These are phyloP conservation scores for Lobulomyces angularis DNA, from an alignment of 192 early-diverging fungal genomes.

Conservation along the genomic window DNA sequence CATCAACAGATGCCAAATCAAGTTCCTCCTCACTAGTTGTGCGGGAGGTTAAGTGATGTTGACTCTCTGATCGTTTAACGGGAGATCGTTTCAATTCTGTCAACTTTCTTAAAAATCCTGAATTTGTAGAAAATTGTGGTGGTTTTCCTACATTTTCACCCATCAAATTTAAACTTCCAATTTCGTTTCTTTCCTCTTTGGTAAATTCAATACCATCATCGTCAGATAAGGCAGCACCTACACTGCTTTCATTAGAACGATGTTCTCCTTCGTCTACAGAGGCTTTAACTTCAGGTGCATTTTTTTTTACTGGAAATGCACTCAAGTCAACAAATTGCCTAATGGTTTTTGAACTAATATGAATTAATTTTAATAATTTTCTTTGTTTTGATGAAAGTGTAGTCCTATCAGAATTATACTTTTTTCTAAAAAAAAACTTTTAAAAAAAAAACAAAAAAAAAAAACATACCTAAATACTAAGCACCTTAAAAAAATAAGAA, in stretches of 20 bases:
- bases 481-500: constrained; percentile 41
- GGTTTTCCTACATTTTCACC: constrained; percentile 2
- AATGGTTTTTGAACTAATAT: constrained; percentile 26
- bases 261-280: neutral
- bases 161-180: neutral
- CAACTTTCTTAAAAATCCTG: too few species aligned
- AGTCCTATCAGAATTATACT: too few species aligned
- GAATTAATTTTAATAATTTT: constrained; percentile 29
- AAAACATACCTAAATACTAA: constrained; percentile 33
- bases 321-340: constrained; percentile 22
- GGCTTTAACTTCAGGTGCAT: neutral
- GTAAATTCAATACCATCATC: neutral
- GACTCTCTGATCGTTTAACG: neutral
- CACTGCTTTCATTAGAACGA: too few species aligned
- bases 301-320: too few species aligned
- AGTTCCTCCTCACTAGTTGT: neutral
- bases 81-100: neutral
- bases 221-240: too few species aligned
- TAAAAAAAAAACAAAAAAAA: too few species aligned
- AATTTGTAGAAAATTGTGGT: too few species aligned
- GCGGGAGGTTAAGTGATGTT: neutral
- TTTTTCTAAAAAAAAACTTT: too few species aligned
- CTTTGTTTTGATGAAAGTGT: constrained; percentile 26
- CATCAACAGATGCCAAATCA: neutral
- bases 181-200: neutral